Evolutionary conservation across 2,329 filamentous ascomycete genomes (phyloP), one percentile per base, ranked within the genome.

Genomic region (Penicillium expansum): DNA sequence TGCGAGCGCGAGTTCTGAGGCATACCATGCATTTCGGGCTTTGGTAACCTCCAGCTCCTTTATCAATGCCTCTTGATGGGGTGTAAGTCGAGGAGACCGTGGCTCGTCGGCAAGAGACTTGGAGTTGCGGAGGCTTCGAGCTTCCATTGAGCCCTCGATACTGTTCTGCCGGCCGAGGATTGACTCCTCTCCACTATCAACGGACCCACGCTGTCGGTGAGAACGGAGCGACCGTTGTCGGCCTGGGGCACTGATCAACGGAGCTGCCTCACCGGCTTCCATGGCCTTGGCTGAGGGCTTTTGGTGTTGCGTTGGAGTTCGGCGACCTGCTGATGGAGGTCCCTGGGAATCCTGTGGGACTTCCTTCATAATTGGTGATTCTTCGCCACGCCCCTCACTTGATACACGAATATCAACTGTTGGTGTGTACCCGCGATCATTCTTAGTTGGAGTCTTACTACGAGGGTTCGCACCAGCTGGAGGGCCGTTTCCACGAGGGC

Each of bases 1-100:
- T 7, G 94, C 95, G 61, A 99, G 80, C 56, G 96, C 91, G 44
- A 99, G 80, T 75, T 99, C 94, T 0, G 93, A 97, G 8, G 92
- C 91, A 74, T 96, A 97, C 94, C 94, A 99, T 0, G 93, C 93
- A 75, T 96, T 97, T 50, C 90, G 86, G 69, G 89, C 94, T 67
- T 91, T 90, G 4, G 88, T 83, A 9, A 86, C 82, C 70, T 99
- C 93, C 2, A 99, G 81, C 71, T 99, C 94, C 71, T 94, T 93
- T 14, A 91, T 80, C 13, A 97, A 74, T 0, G 89, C 86, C 61
- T 83, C 85, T 60, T 80, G 78, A 49, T 80, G 63, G 66, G 77
- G 69, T 4, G 74, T 79, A 38, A 80, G 61, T 38, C 74, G 73
- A 11, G 77, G 77, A 9, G 77, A 79, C 14, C 73, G 71, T 35